Evolutionary conservation across 2,329 filamentous ascomycete genomes (phyloP), one percentile per base, ranked within the genome.

Genomic region (Sporothrix brunneoviolacea): DNA sequence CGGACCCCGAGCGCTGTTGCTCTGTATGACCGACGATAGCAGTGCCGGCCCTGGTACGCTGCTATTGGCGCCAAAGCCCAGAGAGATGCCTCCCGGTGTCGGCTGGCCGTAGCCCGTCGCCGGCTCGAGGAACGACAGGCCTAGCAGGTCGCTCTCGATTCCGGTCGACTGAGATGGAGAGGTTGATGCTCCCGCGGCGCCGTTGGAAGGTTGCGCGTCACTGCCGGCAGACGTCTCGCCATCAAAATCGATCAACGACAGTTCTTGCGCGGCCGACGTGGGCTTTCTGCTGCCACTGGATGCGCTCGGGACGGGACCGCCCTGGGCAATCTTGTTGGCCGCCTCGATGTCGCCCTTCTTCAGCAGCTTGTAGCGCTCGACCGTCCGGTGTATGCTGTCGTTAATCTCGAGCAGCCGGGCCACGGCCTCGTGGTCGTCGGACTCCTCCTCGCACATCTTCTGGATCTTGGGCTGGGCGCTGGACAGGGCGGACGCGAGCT

Each of bases 381-480:
- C 88, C 1, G 93, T 98, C 55, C 91, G 83, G 65, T 97, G 88
- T 79, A 98, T 98, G 70, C 91, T 96, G 68, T 98, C 93, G 65
- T 98, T 98, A 63, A 98, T 97, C 65, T 97, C 90, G 50, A 98
- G 78, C 10, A 98, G 75, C 68, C 95, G 95, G 38, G 90, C 88
- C 6, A 98, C 93, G 5, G 93, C 93, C 70, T 96, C 93, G 55
- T 90, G 84, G 63, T 98, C 93, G 55, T 97, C 91, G 10, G 91
- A 96, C 64, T 98, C 93, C 68, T 98, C 93, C 68, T 97, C 91
- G 63, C 91, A 97, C 91, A 98, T 98, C 70, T 89, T 96, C 65
- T 97, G 91, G 57, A 98, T 97, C 72, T 98, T 98, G 8, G 93
- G 93, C 62, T 98, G 93, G 3, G 93, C 93, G 63, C 86, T 96